Evolutionary conservation across 2,329 filamentous ascomycete genomes (phyloP), one percentile per base, ranked within the genome.

Genomic region (Exophiala oligosperma): DNA sequence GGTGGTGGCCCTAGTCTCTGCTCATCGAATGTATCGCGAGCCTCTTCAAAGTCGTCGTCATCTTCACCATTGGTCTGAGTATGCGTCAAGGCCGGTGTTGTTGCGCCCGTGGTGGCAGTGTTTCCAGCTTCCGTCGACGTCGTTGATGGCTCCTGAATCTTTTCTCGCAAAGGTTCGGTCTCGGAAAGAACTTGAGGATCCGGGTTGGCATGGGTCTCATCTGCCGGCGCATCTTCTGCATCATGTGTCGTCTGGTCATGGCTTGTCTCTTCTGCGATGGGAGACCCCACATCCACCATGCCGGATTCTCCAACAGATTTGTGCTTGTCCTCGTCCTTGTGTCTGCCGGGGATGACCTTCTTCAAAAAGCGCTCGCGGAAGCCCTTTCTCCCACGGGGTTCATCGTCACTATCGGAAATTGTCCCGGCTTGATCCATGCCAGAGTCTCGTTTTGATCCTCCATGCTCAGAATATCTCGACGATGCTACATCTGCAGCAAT

Each of bases 21-120:
- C 57, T 68, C 55, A 24, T 63, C 60, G 28, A 68, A 68, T 1
- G 58, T 66, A 46, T 68, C 66, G 24, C 66, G 44, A 2, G 66
- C 62, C 56, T 68, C 66, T 46, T 68, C 66, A 29, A 64, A 64
- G 29, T 68, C 64, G 11, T 66, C 60, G 14, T 64, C 62, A 48
- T 62, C 57, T 28, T 61, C 50, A 23, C 49, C 59, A 11, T 56
- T 55, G 4, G 53, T 62, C 21, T 54, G 56, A 4, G 56, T 57
- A 21, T 53, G 56, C 29, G 59, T 56, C 23, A 61, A 38, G 17
- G 62, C 55, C 8, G 57, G 61, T n/a, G 61, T 63, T 7, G 58
- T 61, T n/a, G 61, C 46, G 3, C 56, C 52, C 21, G 57, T 62
- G 9, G 52, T 60, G 8, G 49, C 50, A 6, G 59, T 57, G 1